phyloP scores from a whole-genome alignment of 1,284 basidiomycete species.

The Ceratobasidium sp. region DNA sequence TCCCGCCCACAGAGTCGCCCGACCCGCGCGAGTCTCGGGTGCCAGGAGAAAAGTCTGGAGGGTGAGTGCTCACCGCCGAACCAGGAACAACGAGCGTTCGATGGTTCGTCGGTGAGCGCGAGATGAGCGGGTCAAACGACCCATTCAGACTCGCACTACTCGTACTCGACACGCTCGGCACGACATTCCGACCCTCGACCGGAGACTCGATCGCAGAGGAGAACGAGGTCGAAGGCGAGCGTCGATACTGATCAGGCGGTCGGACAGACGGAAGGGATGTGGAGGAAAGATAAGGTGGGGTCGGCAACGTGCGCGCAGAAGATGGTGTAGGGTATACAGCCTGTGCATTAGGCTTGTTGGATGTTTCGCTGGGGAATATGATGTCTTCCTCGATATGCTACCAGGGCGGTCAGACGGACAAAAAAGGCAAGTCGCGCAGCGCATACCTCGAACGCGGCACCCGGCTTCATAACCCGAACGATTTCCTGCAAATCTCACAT shows the following conservation, averaged over 20 bases:
- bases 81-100: conserved; percentile 20
- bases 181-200: conserved; percentile 13
- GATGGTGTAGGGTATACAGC: conserved; percentile 33
- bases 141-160: conserved; percentile 17
- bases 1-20: conserved; percentile 8
- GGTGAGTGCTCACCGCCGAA: not conserved
- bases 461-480: conserved; percentile 34
- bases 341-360: conserved; percentile 20
- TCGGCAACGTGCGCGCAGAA: not conserved
- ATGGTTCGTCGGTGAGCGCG: not conserved
- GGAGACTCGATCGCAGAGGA: conserved; percentile 27
- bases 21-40: conserved; percentile 23
- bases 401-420: not conserved
- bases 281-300: conserved; percentile 33
- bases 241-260: conserved; percentile 31
- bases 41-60: not conserved
- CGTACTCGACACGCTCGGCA: conserved; percentile 19
- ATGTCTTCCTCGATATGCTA: conserved; percentile 36
- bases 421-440: not conserved
- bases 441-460: conserved; percentile 33
- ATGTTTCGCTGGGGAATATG: conserved; percentile 24
- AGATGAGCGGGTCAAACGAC: not conserved
- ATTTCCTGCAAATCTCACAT: conserved; percentile 21
- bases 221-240: conserved; percentile 33
- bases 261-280: conserved; percentile 14